phyloP scores from a whole-genome alignment of 805 yeast species.

The Debaryomyces maramus region DNA sequence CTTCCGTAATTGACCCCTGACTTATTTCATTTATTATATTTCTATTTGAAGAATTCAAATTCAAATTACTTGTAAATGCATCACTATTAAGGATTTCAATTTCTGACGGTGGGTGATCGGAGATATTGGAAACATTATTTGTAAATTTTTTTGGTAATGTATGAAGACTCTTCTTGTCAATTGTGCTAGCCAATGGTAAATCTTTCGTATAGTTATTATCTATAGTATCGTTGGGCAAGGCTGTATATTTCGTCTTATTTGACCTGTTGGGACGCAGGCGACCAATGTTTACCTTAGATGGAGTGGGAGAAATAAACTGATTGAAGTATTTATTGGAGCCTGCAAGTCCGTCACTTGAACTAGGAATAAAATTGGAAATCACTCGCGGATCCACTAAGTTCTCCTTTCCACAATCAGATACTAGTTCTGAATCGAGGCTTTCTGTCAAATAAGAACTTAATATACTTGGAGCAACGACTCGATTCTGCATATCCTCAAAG shows the following conservation, averaged over 20 bases:
- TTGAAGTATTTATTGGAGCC: no score
- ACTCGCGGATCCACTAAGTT: constrained; percentile 1
- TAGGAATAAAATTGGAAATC: neutral
- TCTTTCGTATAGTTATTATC: constrained; percentile 1
- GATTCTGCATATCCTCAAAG: neutral
- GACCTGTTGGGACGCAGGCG: no score
- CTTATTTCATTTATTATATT: no score
- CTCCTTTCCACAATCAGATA: neutral
- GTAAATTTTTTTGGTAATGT: neutral
- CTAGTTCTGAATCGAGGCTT: neutral
- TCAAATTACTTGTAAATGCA: no score
- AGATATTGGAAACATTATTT: neutral
- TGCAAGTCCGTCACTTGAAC: neutral
- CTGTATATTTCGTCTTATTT: neutral
- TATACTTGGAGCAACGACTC: neutral
- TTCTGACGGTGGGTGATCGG: neutral
- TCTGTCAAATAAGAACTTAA: neutral
- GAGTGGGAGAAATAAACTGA: no score
- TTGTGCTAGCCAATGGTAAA: constrained; percentile 3
- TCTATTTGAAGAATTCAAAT: no score
- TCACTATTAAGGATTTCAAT: neutral
- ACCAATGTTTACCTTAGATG: no score
- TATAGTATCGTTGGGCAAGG: neutral
- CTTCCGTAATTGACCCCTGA: no score
- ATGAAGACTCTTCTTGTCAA: neutral